Percentiles rank a stretch among this genome's conserved stretches.
These are phyloP conservation scores for Oenanthe javanica DNA, from an alignment of 140 eudicot species.

Conservation along the genomic window DNA sequence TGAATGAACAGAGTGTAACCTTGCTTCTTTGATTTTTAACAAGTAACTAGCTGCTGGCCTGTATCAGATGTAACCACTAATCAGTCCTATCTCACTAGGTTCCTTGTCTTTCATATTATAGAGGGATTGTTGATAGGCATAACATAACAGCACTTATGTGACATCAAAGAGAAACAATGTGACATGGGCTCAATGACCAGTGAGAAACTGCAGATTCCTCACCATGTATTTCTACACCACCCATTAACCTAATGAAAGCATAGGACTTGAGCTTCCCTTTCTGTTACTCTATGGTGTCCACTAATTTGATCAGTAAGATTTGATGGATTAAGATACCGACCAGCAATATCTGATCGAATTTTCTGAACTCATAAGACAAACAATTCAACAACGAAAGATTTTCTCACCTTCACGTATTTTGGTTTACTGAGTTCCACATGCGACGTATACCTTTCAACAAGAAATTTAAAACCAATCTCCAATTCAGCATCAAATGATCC, in stretches of 20 bases:
- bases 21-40: not conserved
- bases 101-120: not conserved
- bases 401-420: constrained; percentile 49
- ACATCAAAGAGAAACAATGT: not conserved
- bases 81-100: not conserved
- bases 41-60: not conserved
- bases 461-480: constrained; percentile 81
- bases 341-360: not conserved
- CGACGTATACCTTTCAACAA: constrained; percentile 78
- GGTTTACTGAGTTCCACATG: constrained; percentile 68
- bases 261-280: not conserved
- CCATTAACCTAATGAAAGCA: not conserved
- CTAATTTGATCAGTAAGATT: not conserved
- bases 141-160: not conserved
- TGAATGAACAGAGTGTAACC: not conserved
- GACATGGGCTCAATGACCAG: not conserved
- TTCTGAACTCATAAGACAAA: not conserved
- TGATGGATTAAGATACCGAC: not conserved
- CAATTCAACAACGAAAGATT: not conserved
- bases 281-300: not conserved
- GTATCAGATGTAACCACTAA: not conserved
- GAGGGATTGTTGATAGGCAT: not conserved
- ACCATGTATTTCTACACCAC: not conserved
- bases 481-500: constrained; percentile 93
- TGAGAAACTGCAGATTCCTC: not conserved